A percentile compares a stretch with the other conserved stretches of the same genome.
Evolutionary conservation across 1,284 basidiomycete genomes (phyloP).

Genomic region (Heterobasidion annosum): DNA sequence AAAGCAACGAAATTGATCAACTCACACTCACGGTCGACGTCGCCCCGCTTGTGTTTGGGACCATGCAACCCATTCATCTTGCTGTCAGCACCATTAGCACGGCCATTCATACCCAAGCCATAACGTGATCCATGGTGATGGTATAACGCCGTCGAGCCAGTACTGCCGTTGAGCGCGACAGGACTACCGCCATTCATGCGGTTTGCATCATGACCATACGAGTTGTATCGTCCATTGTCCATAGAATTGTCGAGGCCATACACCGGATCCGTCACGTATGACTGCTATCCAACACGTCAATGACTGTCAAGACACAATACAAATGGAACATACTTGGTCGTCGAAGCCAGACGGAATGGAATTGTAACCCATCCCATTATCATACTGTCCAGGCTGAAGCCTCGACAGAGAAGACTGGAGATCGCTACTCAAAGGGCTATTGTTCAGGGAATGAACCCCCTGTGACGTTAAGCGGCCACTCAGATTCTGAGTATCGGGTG

Average conservation of each 20-base stretch:
- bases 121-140: conserved; percentile 73
- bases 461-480: conserved; percentile 54
- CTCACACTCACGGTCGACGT: conserved; percentile 83
- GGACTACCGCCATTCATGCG: conserved; percentile 24
- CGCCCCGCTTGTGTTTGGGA: conserved; percentile 88
- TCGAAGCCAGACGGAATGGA: conserved; percentile 43
- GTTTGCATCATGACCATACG: conserved; percentile 55
- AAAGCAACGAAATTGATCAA: conserved; percentile 5
- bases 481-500: conserved; percentile 47
- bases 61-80: conserved; percentile 88
- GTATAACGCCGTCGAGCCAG: conserved; percentile 75
- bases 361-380: conserved; percentile 40
- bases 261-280: conserved; percentile 52
- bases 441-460: conserved; percentile 36
- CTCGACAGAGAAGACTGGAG: conserved; percentile 65
- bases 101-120: conserved; percentile 52
- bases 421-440: conserved; percentile 38
- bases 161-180: conserved; percentile 36
- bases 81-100: conserved; percentile 40
- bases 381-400: conserved; percentile 49
- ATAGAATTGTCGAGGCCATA: conserved; percentile 47
- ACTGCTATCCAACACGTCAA: conserved; percentile 16
- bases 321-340: conserved; percentile 36
- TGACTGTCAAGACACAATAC: background rate
- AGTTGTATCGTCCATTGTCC: conserved; percentile 47